Conservation (phyloP, 371 early-diverging fungal genomes). For the Actinomortierella ambigua region DNA sequence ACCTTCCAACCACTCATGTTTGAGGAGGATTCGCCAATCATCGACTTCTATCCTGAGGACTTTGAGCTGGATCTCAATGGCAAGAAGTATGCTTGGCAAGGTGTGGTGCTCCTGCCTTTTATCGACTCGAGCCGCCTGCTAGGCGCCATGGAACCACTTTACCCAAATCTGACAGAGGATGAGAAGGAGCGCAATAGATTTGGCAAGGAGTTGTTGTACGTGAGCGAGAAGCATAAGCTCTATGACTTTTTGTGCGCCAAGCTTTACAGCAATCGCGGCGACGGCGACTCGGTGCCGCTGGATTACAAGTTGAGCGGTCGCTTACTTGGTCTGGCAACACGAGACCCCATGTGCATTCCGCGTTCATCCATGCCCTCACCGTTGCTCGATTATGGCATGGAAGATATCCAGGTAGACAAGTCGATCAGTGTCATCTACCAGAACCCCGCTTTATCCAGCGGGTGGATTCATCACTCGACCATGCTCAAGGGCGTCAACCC, state of each 20-base stretch:
- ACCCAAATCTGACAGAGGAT: conserved; percentile 73
- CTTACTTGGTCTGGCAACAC: conserved; percentile 66
- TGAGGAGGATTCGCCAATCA: conserved; percentile 83
- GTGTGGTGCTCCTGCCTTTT: conserved; percentile 93
- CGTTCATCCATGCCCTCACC: conserved; percentile 75
- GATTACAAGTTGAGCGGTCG: conserved; percentile 63
- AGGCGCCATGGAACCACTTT: conserved; percentile 75
- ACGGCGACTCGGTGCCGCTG: conserved; percentile 51
- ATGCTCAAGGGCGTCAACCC: conserved; percentile 60
- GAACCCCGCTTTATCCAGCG: conserved; percentile 52
- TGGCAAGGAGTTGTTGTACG: conserved; percentile 76
- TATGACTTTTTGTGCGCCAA: conserved; percentile 68
- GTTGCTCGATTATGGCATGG: conserved; percentile 57
- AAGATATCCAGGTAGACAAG: conserved; percentile 63
- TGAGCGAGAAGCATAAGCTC: conserved; percentile 67
- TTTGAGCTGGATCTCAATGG: conserved; percentile 98
- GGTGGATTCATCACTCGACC: conserved; percentile 50
- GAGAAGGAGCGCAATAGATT: conserved; percentile 77
- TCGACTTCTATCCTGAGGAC: conserved; percentile 92
- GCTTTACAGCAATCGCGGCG: conserved; percentile 65
- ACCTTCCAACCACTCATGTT: conserved; percentile 87
- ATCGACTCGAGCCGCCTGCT: conserved; percentile 86
- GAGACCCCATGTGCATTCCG: conserved; percentile 75
- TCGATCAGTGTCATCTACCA: conserved; percentile 61
- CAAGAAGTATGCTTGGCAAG: conserved; percentile 98